These are phyloP conservation scores for Durio zibethinus DNA, from an alignment of 345 rosid genomes.

Conservation along the genomic window DNA sequence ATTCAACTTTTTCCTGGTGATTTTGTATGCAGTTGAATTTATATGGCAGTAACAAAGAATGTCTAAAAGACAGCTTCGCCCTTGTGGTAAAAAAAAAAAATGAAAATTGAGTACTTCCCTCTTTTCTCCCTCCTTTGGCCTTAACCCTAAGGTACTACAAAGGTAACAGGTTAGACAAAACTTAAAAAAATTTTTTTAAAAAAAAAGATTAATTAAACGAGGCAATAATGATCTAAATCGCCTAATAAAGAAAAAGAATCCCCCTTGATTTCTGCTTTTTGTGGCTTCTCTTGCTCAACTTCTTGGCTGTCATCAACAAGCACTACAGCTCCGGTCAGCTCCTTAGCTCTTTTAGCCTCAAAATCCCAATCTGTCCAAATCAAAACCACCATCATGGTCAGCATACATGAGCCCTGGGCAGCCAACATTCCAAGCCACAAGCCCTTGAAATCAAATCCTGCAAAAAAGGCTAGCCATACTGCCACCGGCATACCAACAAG, in stretches of 20 bases:
- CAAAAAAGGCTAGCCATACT: slow-evolving; percentile 43
- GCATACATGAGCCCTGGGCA: slow-evolving; percentile 56
- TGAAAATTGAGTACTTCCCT: neutral
- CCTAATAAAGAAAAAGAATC: slow-evolving; percentile 26
- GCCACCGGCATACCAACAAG: slow-evolving; percentile 66
- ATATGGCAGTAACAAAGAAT: neutral
- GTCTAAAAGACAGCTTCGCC: neutral
- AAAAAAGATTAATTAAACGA: slow-evolving; percentile 14
- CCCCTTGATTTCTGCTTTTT: slow-evolving; percentile 31
- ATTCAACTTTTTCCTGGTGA: neutral
- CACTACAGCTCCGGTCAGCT: slow-evolving; percentile 32
- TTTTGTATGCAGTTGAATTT: neutral
- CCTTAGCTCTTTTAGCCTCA: slow-evolving; percentile 49
- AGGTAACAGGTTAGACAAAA: neutral
- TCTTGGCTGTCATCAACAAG: slow-evolving; percentile 27
- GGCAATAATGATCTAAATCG: slow-evolving; percentile 18
- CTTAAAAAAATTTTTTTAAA: neutral
- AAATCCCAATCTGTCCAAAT: slow-evolving; percentile 53
- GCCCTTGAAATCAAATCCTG: slow-evolving; percentile 55
- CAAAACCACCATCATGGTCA: slow-evolving; percentile 62
- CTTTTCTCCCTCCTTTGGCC: neutral
- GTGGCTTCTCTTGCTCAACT: slow-evolving; percentile 23
- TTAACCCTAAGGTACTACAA: slow-evolving; percentile 5
- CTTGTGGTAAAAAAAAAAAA: neutral
- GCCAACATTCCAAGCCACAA: slow-evolving; percentile 72